These are phyloP conservation scores for Linnemannia hyalina DNA, from an alignment of 192 early-diverging fungal genomes.

Conservation along the genomic window DNA sequence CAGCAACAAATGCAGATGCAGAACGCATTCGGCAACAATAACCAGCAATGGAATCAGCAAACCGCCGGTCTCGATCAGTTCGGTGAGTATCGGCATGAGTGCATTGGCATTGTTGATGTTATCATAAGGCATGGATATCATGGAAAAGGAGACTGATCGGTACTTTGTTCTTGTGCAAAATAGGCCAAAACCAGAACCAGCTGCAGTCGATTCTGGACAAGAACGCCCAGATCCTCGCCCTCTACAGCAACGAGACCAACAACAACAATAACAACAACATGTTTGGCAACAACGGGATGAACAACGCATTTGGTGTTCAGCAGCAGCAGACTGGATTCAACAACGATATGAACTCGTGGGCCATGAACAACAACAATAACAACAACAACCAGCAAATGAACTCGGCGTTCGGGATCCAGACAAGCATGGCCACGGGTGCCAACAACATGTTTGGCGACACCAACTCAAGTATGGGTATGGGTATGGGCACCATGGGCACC, in stretches of 20 bases:
- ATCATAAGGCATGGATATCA: not conserved
- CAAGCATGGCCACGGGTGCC: conserved; percentile 33
- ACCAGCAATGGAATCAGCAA: conserved; percentile 32
- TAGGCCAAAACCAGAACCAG: conserved; percentile 54
- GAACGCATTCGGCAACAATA: conserved; percentile 31
- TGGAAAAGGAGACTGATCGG: not conserved
- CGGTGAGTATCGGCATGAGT: conserved; percentile 14
- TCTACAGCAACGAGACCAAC: conserved; percentile 27
- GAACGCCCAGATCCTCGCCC: conserved; percentile 43
- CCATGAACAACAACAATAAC: conserved; percentile 21
- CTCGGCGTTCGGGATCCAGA: conserved; percentile 35
- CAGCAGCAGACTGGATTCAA: conserved; percentile 25
- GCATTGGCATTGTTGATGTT: no score
- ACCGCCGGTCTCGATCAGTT: conserved; percentile 35
- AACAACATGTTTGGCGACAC: conserved; percentile 39
- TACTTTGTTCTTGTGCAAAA: not conserved
- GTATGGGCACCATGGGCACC: conserved; percentile 20
- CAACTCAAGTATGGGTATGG: conserved; percentile 12
- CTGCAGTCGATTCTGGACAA: conserved; percentile 52
- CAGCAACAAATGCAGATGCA: conserved; percentile 56
- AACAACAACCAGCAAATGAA: conserved; percentile 34
- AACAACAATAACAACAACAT: conserved; percentile 27
- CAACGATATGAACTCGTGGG: conserved; percentile 40
- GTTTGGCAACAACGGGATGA: conserved; percentile 30
- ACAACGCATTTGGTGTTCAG: conserved; percentile 33